Evolutionary conservation across 495 filamentous ascomycete species (phyloP).

Genomic region (Astrocystis sublimbata): DNA sequence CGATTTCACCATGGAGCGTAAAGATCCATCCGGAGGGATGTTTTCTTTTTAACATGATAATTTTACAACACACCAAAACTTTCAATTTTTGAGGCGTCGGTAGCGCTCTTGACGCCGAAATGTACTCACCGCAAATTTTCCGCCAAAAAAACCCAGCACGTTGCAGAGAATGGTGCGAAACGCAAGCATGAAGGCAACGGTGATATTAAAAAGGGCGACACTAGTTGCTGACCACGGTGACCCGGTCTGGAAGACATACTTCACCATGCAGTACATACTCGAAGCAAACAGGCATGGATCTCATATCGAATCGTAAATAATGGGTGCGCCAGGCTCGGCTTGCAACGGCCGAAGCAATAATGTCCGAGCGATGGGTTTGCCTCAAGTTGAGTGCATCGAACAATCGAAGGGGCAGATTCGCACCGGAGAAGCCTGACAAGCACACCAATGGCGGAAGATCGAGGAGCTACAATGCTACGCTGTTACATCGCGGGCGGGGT

Average conservation of each 20-base stretch:
- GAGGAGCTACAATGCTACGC: constrained; percentile 6
- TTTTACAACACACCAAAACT: not conserved
- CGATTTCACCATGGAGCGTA: not conserved
- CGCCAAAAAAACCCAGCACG: not conserved
- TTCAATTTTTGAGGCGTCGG: not conserved
- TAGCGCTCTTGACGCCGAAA: not conserved
- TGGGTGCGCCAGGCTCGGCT: not conserved
- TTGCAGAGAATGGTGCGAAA: not conserved
- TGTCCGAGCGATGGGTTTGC: not conserved
- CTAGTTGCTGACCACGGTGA: no score
- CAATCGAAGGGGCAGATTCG: not conserved
- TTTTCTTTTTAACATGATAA: not conserved
- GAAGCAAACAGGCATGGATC: not conserved
- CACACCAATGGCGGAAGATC: not conserved
- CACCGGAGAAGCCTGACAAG: not conserved
- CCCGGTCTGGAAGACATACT: not conserved
- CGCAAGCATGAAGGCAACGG: not conserved
- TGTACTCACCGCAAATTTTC: not conserved
- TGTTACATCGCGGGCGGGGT: constrained; percentile 7
- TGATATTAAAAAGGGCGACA: not conserved
- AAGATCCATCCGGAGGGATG: not conserved
- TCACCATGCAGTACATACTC: not conserved
- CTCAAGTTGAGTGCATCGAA: not conserved
- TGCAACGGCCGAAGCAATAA: not conserved
- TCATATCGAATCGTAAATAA: not conserved